Evolutionary conservation across 1,284 basidiomycete genomes (phyloP).

Genomic region (Chalciporus sp.): DNA sequence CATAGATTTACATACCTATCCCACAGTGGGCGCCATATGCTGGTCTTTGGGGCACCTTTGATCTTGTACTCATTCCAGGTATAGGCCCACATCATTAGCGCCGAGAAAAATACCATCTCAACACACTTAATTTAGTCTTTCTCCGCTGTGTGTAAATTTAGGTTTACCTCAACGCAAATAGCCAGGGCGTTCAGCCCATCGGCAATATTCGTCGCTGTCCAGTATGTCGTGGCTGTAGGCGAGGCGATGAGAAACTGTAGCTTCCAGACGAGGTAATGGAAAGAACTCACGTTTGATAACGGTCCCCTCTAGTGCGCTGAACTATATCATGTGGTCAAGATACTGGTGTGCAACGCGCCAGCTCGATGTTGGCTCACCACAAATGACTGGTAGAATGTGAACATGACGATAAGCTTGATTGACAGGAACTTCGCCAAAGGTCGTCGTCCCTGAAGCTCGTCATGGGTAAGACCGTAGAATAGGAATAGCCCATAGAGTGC

Average conservation of each 20-base stretch:
- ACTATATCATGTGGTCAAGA: constrained; percentile 41
- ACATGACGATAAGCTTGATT: constrained; percentile 87
- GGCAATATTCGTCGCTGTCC: constrained; percentile 79
- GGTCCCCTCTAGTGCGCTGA: constrained; percentile 55
- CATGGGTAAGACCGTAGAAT: constrained; percentile 81
- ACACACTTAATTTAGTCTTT: constrained; percentile 3
- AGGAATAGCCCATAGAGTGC: constrained; percentile 79
- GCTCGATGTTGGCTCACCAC: constrained; percentile 48
- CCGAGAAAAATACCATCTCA: constrained; percentile 82
- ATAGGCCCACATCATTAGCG: constrained; percentile 83
- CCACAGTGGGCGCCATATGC: constrained; percentile 67
- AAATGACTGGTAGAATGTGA: constrained; percentile 80
- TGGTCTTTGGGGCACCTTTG: constrained; percentile 42
- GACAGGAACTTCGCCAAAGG: constrained; percentile 82
- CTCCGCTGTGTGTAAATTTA: not conserved
- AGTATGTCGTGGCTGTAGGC: constrained; percentile 64
- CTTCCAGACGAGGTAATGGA: not conserved
- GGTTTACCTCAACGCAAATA: constrained; percentile 76
- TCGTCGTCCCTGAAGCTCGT: constrained; percentile 72
- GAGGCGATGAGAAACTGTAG: not conserved
- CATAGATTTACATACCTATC: constrained; percentile 54
- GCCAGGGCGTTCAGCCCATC: constrained; percentile 82
- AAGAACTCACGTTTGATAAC: constrained; percentile 58
- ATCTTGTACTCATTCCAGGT: constrained; percentile 64
- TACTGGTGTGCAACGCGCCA: not conserved